Percentiles rank a stretch among this genome's conserved stretches.
Evolutionary conservation across 345 rosid species (phyloP).

Genomic region (Eucalyptus sp.): DNA sequence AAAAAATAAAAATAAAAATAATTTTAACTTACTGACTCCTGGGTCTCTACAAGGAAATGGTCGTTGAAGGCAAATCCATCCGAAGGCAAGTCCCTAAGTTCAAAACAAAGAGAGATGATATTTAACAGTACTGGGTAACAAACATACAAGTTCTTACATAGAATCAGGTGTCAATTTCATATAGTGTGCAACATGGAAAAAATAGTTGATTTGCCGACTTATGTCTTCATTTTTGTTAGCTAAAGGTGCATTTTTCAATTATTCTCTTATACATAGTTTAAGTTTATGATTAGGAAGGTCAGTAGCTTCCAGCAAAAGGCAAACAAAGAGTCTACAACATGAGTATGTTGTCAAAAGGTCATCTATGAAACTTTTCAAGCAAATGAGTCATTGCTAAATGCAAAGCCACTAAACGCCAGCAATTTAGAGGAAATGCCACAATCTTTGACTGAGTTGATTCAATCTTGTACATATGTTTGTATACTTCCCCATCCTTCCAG

Average conservation of each 20-base stretch:
- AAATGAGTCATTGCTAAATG: background rate
- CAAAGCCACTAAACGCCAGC: background rate
- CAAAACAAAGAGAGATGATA: background rate
- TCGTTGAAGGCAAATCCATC: constrained; percentile 56
- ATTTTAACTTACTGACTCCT: constrained; percentile 36
- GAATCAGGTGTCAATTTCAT: background rate
- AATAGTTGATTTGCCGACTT: background rate
- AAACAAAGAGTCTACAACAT: background rate
- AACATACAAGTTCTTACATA: background rate
- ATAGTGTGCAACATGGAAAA: background rate
- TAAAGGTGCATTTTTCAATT: background rate
- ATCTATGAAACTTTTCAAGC: background rate
- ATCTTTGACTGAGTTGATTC: background rate
- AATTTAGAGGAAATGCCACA: background rate
- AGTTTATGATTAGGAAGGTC: background rate
- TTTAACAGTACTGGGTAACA: background rate
- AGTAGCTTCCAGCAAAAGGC: background rate
- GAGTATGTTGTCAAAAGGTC: background rate
- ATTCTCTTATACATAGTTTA: background rate
- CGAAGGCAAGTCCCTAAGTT: constrained; percentile 2
- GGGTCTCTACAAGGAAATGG: constrained; percentile 39
- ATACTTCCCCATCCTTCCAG: background rate
- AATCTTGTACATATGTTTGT: background rate
- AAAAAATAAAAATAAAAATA: background rate
- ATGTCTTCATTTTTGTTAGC: background rate